Conservation (phyloP, 2,329 filamentous ascomycete genomes). For the Paraphoma sp. region DNA sequence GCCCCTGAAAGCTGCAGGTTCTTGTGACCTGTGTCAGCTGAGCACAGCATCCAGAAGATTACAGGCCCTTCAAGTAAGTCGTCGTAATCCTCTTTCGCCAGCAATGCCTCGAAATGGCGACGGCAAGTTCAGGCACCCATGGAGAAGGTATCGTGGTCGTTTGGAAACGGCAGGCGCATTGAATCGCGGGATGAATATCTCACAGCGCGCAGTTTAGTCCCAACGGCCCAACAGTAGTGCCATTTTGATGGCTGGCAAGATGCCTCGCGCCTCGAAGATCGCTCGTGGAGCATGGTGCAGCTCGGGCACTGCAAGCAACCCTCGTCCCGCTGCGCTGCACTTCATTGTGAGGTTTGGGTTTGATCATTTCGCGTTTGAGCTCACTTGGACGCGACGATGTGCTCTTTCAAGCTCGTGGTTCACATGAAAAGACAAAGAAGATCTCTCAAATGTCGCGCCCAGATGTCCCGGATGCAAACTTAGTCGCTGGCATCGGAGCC, state of each 20-base stretch:
- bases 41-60: conserved; percentile 33
- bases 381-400: too few species aligned
- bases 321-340: background rate
- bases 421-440: too few species aligned
- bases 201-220: background rate
- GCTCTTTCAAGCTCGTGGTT: too few species aligned
- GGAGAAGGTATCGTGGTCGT: background rate
- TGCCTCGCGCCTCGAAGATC: too few species aligned
- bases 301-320: background rate
- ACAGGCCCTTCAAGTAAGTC: conserved; percentile 26
- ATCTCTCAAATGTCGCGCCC: background rate
- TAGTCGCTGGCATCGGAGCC: conserved; percentile 5
- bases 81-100: conserved; percentile 23
- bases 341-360: too few species aligned
- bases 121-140: background rate
- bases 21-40: conserved; percentile 44
- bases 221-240: background rate
- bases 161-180: background rate
- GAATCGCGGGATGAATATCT: background rate
- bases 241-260: background rate
- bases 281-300: too few species aligned
- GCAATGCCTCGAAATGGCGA: background rate
- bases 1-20: conserved; percentile 40
- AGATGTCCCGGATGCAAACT: background rate
- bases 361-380: background rate